Conservation (phyloP, 2,329 filamentous ascomycete species). For the Penicillium sp. region DNA sequence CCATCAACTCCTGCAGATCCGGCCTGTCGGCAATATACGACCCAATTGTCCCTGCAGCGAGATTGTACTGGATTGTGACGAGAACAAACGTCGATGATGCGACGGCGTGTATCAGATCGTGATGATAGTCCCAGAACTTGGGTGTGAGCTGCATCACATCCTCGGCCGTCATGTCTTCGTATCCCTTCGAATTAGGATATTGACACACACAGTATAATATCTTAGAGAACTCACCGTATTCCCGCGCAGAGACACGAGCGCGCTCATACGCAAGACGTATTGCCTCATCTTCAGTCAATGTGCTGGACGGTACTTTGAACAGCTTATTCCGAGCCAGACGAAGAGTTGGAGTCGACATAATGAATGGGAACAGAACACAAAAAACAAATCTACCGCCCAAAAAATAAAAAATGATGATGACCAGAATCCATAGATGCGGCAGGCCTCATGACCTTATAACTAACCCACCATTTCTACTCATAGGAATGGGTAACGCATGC, state of each 20-base stretch:
- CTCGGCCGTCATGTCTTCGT: conserved; percentile 6
- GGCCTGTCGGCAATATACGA: conserved; percentile 12
- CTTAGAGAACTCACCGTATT: not conserved
- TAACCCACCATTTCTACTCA: too few relatives aligned
- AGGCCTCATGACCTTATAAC: too few relatives aligned
- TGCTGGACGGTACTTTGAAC: not conserved
- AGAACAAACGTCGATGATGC: conserved; percentile 74
- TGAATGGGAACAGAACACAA: not conserved
- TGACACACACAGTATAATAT: not conserved
- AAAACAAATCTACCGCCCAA: not conserved
- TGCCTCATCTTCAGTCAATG: conserved; percentile 1
- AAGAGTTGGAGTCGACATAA: not conserved
- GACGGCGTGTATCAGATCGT: conserved; percentile 69
- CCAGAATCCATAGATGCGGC: too few relatives aligned
- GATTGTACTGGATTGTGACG: conserved; percentile 20
- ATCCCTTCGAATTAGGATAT: not conserved
- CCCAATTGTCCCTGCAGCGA: conserved; percentile 20
- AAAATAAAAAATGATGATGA: too few relatives aligned
- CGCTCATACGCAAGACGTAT: conserved; percentile 2
- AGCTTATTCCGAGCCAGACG: conserved; percentile 1
- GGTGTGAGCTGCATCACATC: conserved; percentile 12
- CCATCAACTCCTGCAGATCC: conserved; percentile 17
- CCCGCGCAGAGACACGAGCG: not conserved
- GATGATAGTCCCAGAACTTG: conserved; percentile 12
- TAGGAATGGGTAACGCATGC: too few relatives aligned